Conservation (phyloP, 257 asterid species). For the Forsythia suspensa region DNA sequence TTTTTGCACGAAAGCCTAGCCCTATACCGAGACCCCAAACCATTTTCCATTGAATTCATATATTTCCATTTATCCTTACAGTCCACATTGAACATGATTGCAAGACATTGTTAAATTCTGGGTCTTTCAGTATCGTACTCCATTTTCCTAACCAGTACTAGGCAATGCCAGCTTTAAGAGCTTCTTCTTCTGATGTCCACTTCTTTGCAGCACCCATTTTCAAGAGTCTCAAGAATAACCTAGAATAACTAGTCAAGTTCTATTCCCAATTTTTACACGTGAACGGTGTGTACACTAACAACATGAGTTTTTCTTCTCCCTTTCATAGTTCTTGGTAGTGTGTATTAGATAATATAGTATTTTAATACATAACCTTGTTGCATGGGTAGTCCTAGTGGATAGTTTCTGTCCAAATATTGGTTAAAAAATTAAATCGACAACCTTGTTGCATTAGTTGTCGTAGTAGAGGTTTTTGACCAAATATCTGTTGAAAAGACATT, state of each 20-base stretch:
- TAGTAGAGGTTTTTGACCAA: no score
- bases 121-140: constrained; percentile 97
- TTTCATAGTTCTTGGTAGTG: no score
- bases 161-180: constrained; percentile 91
- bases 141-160: constrained; percentile 90
- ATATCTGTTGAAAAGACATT: no score
- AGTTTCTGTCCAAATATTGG: no score
- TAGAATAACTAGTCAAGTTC: not conserved
- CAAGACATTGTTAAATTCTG: constrained; percentile 67
- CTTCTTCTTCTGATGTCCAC: constrained; percentile 93
- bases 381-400: no score
- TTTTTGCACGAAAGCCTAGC: constrained; percentile 44
- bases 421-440: no score
- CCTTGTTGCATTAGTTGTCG: no score
- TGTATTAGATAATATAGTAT: no score
- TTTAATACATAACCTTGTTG: no score
- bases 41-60: constrained; percentile 77
- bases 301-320: no score
- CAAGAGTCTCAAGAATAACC: constrained; percentile 20
- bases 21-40: constrained; percentile 84
- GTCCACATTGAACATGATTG: constrained; percentile 89
- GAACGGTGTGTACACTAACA: not conserved
- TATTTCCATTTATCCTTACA: constrained; percentile 96
- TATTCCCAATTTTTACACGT: constrained; percentile 5
- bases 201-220: constrained; percentile 98